These are phyloP conservation scores for Dactylella cylindrospora DNA, from an alignment of 2,329 filamentous ascomycete genomes.

Conservation along the genomic window DNA sequence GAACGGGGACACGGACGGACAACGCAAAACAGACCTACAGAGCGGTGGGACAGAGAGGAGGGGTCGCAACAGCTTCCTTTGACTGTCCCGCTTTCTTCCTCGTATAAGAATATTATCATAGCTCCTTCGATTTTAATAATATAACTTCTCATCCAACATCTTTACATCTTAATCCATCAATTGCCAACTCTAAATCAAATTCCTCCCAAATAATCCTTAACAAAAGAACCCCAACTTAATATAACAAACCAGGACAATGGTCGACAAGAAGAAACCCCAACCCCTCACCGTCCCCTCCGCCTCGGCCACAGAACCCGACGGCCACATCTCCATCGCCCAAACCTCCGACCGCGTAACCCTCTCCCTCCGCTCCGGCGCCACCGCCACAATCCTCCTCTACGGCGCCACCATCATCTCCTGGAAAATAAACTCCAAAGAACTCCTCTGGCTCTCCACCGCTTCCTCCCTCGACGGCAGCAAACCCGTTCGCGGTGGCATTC, in stretches of 20 bases:
- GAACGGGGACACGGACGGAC: slow-evolving; percentile 20
- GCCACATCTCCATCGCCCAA: slow-evolving; percentile 52
- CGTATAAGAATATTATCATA: no score
- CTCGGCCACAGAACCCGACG: slow-evolving; percentile 1
- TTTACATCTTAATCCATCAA: no score
- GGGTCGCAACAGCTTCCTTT: no score
- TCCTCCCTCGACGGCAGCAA: slow-evolving; percentile 70
- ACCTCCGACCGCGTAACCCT: slow-evolving; percentile 68
- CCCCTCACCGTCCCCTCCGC: slow-evolving; percentile 6
- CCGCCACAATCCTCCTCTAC: slow-evolving; percentile 79
- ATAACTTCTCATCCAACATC: no score
- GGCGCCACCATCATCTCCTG: slow-evolving; percentile 92
- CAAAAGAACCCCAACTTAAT: no score
- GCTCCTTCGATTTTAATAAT: no score
- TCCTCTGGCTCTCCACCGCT: slow-evolving; percentile 29
- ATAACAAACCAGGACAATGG: slow-evolving; percentile 9
- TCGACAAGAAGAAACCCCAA: slow-evolving; percentile 24
- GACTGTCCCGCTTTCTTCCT: no score
- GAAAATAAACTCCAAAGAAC: slow-evolving; percentile 73
- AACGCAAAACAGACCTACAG: no score
- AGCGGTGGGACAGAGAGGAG: no score
- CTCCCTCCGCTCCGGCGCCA: slow-evolving; percentile 80
- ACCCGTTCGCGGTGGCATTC: slow-evolving; percentile 86
- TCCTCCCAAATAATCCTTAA: no score
- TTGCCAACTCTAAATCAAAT: no score